phyloP scores from a whole-genome alignment of 805 yeast genomes.

The Vanderwaltozyma tropicalis region DNA sequence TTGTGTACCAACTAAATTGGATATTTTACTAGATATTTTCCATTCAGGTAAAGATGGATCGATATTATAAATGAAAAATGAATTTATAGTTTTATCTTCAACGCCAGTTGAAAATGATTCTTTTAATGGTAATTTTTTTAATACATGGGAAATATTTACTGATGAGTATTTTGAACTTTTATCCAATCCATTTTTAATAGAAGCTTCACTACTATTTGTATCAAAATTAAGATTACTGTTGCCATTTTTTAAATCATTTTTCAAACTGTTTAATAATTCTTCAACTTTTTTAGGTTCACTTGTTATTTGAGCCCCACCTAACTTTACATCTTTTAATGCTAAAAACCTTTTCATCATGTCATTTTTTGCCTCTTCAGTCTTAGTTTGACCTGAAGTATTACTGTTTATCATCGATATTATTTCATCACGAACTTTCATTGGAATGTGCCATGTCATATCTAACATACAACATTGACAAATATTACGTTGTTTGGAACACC shows the following conservation, averaged over 20 bases:
- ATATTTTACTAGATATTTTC: constrained; percentile 41
- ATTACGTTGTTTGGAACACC: constrained; percentile 70
- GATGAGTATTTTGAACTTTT: constrained; percentile 3
- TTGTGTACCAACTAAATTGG: constrained; percentile 19
- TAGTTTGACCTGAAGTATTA: constrained; percentile 19
- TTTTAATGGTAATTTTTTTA: constrained; percentile 57
- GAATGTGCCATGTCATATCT: constrained; percentile 75
- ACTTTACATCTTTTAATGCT: constrained; percentile 39
- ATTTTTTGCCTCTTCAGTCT: constrained; percentile 36
- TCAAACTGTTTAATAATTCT: constrained; percentile 40
- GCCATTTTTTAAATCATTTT: background rate
- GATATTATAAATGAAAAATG: constrained; percentile 70
- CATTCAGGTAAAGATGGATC: constrained; percentile 58
- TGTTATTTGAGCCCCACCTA: constrained; percentile 31
- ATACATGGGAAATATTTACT: constrained; percentile 40
- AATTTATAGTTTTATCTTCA: constrained; percentile 31
- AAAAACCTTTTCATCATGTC: constrained; percentile 45
- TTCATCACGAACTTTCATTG: constrained; percentile 67
- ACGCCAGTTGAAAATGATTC: constrained; percentile 39
- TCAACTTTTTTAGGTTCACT: constrained; percentile 34
- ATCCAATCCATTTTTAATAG: constrained; percentile 3
- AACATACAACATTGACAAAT: constrained; percentile 85
- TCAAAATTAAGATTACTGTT: background rate
- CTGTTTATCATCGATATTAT: constrained; percentile 64
- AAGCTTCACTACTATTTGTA: background rate